These are phyloP conservation scores for Bauhinia variegata DNA, from an alignment of 306 rosid species.

Conservation along the genomic window DNA sequence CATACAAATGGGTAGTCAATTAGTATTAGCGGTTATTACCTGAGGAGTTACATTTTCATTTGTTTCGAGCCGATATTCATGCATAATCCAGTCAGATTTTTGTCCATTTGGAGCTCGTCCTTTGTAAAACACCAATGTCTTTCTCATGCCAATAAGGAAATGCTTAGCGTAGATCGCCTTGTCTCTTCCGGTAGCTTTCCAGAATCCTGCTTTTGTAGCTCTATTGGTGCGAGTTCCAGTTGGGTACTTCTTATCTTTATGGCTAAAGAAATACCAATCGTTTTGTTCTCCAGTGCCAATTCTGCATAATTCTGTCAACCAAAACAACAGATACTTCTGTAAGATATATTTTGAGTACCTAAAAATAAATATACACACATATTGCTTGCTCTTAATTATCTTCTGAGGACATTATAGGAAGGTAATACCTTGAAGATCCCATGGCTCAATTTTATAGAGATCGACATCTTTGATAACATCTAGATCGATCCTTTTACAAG, in stretches of 20 bases:
- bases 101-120: slow-evolving; percentile 94
- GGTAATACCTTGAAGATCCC: slow-evolving; percentile 88
- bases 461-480: slow-evolving; percentile 86
- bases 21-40: slow-evolving; percentile 35
- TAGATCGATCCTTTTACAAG: slow-evolving; percentile 71
- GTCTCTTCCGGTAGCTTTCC: slow-evolving; percentile 97
- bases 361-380: background rate
- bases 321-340: background rate
- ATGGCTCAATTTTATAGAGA: slow-evolving; percentile 91
- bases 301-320: slow-evolving; percentile 73
- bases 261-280: slow-evolving; percentile 95
- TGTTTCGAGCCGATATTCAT: slow-evolving; percentile 81
- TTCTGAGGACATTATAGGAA: background rate
- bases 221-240: slow-evolving; percentile 87
- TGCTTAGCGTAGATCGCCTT: slow-evolving; percentile 69
- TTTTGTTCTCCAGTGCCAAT: slow-evolving; percentile 67
- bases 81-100: slow-evolving; percentile 96
- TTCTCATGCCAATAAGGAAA: slow-evolving; percentile 79
- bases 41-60: slow-evolving; percentile 75
- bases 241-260: slow-evolving; percentile 93
- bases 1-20: no score
- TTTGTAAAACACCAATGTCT: slow-evolving; percentile 86
- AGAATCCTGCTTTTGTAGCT: slow-evolving; percentile 92
- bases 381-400: background rate
- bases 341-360: background rate